Base-by-base conservation (phyloP, 179 eudicot species). In the Silene vulgaris region DNA sequence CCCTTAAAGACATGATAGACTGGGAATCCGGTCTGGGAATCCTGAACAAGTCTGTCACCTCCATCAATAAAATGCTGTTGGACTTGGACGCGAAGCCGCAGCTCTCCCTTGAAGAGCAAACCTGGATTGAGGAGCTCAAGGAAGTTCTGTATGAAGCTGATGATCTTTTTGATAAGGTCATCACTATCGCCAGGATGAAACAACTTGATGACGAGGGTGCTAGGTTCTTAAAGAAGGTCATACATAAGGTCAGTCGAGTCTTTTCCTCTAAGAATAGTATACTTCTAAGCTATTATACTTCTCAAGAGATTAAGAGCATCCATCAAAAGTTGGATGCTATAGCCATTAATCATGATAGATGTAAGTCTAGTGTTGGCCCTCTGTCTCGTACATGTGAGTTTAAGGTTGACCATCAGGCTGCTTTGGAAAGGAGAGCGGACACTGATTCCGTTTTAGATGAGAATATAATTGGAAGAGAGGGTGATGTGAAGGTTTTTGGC, bases 391-490 rank as follows among this genome's bases (percentile, higher is more conserved):
- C 1, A 19, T 64, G 2, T 28, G n/a, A n/a, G 12, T 23, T 23
- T 23, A 26, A 23, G 11, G 35, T 63, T 63, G 67, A 63, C 17
- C 12, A 7, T 28, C 14, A 64, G 37, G 17, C 37, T 21, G 14
- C 16, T 9, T 26, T 32, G 37, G 29, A 26, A 5, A 64, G 68
- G 16, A 28, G 37, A 13, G 37, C 28, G 17, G 68, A 64, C 12
- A 64, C 68, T 9, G 28, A 35, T 64, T 64, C 68, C 13, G 28
- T 23, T 64, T 28, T 64, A 11, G 2, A 64, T 11, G 68, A 28
- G 29, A 64, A 64, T 64, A 28, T 64, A 3, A 13, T 64, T 28
- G 68, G 68, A 35, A 64, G 68, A 21, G 37, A 64, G 37, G 68
- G 4, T 64, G 68, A 64, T 64, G 40, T 64, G 32, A 28, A 64